phyloP scores from a whole-genome alignment of 768 basidiomycete species.

The Leccinum imitatum region DNA sequence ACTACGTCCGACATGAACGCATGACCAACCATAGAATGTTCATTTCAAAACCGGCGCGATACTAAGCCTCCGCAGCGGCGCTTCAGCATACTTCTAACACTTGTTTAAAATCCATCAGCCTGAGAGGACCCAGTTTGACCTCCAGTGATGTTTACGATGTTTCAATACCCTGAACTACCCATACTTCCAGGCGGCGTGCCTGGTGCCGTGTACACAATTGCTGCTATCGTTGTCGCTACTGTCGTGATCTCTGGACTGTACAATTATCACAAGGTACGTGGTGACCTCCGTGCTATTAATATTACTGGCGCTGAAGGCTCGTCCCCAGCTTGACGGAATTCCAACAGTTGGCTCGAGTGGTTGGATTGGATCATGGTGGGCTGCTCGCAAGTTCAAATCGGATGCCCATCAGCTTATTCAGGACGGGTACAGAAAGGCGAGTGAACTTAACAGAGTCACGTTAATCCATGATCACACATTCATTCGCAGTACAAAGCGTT shows the following conservation, averaged over 20 bases:
- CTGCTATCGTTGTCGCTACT: conserved; percentile 3
- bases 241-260: conserved; percentile 7
- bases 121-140: too few species aligned
- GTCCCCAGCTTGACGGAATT: conserved; percentile 27
- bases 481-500: neutral
- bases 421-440: conserved; percentile 35
- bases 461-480: neutral
- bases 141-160: neutral
- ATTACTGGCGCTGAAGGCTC: neutral
- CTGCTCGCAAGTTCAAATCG: conserved; percentile 18
- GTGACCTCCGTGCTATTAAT: neutral
- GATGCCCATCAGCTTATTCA: conserved; percentile 27
- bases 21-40: too few species aligned
- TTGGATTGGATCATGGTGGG: conserved; percentile 29
- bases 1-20: too few species aligned
- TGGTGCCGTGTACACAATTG: conserved; percentile 5
- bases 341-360: conserved; percentile 31
- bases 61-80: too few species aligned
- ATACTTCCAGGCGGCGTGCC: conserved; percentile 1
- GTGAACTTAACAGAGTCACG: neutral
- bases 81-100: too few species aligned
- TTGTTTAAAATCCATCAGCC: too few species aligned
- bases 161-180: neutral
- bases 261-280: conserved; percentile 6
- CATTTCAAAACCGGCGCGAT: too few species aligned